Evolutionary conservation across 805 yeast genomes (phyloP).

Genomic region (Isabelozyma rhagii): DNA sequence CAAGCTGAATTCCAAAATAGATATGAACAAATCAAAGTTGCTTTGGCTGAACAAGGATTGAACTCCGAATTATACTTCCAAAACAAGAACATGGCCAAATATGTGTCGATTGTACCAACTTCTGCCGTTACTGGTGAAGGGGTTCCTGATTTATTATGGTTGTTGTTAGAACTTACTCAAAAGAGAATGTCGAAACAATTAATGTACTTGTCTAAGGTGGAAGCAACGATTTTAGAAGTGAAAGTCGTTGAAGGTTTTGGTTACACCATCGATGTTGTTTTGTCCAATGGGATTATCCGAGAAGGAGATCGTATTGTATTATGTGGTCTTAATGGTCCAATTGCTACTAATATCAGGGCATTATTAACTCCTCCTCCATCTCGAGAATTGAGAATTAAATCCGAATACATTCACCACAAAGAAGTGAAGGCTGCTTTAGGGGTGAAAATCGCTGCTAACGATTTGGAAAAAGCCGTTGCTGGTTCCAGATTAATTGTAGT

Average conservation of each 20-base stretch:
- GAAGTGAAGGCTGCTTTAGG: conserved; percentile 99
- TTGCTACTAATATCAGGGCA: conserved; percentile 94
- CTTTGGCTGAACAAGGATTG: conserved; percentile 96
- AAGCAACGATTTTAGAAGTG: conserved; percentile 95
- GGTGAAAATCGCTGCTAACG: conserved; percentile 97
- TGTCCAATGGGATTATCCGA: conserved; percentile 91
- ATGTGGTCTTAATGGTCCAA: conserved; percentile 98
- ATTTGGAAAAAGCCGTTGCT: conserved; percentile 97
- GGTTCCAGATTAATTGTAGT: conserved; percentile 95
- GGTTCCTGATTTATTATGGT: conserved; percentile 97
- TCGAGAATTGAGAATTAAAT: conserved; percentile 91
- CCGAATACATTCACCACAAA: conserved; percentile 95
- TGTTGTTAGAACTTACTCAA: conserved; percentile 91
- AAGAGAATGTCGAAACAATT: conserved; percentile 98
- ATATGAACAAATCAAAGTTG: conserved; percentile 78
- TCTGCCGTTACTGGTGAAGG: conserved; percentile 99
- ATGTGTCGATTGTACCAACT: conserved; percentile 95
- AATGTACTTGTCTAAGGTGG: conserved; percentile 90
- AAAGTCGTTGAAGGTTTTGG: conserved; percentile 98
- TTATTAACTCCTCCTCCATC: conserved; percentile 96
- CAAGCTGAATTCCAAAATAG: conserved; percentile 91
- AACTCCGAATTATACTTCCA: conserved; percentile 95
- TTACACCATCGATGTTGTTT: conserved; percentile 95
- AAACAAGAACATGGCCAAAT: conserved; percentile 89
- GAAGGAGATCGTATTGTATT: conserved; percentile 95